Conservation (phyloP, 2,329 filamentous ascomycete species). For the Sporothrix phasma region DNA sequence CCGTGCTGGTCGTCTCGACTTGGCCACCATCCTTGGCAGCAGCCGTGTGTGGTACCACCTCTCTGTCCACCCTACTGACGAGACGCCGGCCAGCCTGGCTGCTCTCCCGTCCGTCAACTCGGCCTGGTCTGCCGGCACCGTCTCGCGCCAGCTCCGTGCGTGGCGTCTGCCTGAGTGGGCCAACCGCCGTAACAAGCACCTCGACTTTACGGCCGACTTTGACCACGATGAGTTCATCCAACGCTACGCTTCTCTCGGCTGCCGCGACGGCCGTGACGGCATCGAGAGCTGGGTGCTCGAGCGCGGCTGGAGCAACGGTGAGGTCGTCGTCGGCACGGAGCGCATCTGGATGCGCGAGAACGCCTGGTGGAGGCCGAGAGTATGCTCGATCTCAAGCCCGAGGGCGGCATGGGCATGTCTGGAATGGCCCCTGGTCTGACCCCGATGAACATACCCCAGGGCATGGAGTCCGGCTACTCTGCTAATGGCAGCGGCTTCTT, state of each 20-base stretch:
- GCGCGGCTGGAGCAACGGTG: conserved; percentile 95
- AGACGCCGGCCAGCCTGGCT: conserved; percentile 65
- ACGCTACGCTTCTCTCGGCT: conserved; percentile 74
- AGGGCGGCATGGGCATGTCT: conserved; percentile 26
- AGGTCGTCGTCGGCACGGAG: conserved; percentile 82
- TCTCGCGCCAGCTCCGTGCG: conserved; percentile 83
- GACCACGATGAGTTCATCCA: conserved; percentile 85
- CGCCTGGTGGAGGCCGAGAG: conserved; percentile 96
- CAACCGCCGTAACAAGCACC: conserved; percentile 77
- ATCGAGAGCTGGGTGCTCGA: conserved; percentile 92
- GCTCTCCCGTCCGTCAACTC: conserved; percentile 62
- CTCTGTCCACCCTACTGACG: conserved; percentile 82
- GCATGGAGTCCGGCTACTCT: conserved; percentile 65
- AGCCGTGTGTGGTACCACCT: conserved; percentile 95
- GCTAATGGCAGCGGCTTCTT: conserved; percentile 61
- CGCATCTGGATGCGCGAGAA: conserved; percentile 91
- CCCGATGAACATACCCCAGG: conserved; percentile 35
- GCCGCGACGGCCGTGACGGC: conserved; percentile 80
- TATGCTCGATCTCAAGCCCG: conserved; percentile 81
- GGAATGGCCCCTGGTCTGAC: conserved; percentile 21
- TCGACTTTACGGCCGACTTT: conserved; percentile 96
- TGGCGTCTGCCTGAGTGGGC: conserved; percentile 97
- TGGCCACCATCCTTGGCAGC: conserved; percentile 62
- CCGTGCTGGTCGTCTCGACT: conserved; percentile 66
- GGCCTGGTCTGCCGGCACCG: conserved; percentile 83